Evolutionary conservation across 768 basidiomycete genomes (phyloP).

Genomic region (Calocera cornea): DNA sequence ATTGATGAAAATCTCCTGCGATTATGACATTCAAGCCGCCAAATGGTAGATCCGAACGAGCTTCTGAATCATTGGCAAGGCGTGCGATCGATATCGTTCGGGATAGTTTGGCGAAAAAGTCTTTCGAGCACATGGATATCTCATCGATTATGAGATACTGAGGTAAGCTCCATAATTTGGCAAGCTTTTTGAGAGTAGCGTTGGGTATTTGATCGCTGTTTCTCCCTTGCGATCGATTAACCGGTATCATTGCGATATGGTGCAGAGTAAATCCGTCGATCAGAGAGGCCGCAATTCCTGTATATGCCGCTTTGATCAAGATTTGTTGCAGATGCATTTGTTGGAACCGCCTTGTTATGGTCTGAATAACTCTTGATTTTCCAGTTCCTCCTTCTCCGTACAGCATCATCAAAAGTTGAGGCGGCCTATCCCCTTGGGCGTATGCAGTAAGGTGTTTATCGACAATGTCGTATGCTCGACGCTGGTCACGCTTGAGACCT

Average conservation of each 20-base stretch:
- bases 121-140: slow-evolving; percentile 25
- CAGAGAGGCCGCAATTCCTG: slow-evolving; percentile 31
- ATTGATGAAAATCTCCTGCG: slow-evolving; percentile 35
- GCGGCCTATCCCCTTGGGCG: slow-evolving; percentile 9
- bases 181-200: neutral
- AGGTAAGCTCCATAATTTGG: neutral
- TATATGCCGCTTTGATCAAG: slow-evolving; percentile 28
- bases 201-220: neutral
- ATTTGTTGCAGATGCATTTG: neutral
- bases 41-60: neutral
- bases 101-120: slow-evolving; percentile 18
- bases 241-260: slow-evolving; percentile 21
- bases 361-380: slow-evolving; percentile 31
- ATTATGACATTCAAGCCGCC: slow-evolving; percentile 30
- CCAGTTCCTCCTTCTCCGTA: slow-evolving; percentile 34
- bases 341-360: slow-evolving; percentile 29
- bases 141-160: slow-evolving; percentile 30
- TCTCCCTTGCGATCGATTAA: neutral
- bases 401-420: slow-evolving; percentile 29
- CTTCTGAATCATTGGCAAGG: neutral
- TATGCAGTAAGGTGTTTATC: slow-evolving; percentile 21
- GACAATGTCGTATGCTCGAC: slow-evolving; percentile 28
- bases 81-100: slow-evolving; percentile 9
- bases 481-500: slow-evolving; percentile 23
- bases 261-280: slow-evolving; percentile 30